Percentiles rank a stretch among this genome's conserved stretches.
Conservation (phyloP, 768 basidiomycete species). For the Chalciporus chontae region DNA sequence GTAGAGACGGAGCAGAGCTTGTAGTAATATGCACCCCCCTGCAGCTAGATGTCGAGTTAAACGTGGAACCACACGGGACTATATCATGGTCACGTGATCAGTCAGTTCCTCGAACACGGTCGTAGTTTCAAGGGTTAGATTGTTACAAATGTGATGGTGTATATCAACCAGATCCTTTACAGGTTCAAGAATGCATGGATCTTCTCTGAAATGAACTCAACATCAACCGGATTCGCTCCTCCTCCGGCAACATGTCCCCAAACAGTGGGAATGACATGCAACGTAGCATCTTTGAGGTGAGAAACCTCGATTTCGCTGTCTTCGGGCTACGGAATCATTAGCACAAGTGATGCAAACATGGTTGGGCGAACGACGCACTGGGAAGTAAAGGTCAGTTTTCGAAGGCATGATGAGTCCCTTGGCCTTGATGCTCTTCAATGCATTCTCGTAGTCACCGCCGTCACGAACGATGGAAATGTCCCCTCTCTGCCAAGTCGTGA, state of each 20-base stretch:
- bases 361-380: constrained; percentile 31
- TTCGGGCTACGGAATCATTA: constrained; percentile 40
- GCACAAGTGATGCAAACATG: not conserved
- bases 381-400: constrained; percentile 59
- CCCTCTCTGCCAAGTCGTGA: constrained; percentile 52
- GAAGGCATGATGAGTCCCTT: constrained; percentile 57
- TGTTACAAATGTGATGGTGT: no score
- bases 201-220: constrained; percentile 38
- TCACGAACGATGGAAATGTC: constrained; percentile 47
- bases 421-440: constrained; percentile 44
- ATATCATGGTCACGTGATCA: no score
- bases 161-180: not conserved
- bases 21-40: not conserved
- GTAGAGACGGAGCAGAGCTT: not conserved
- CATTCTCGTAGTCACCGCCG: constrained; percentile 41
- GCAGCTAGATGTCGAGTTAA: no score
- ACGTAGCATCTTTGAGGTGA: constrained; percentile 38
- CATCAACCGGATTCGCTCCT: constrained; percentile 38
- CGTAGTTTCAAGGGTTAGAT: no score
- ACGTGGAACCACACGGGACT: no score
- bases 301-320: constrained; percentile 51
- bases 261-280: constrained; percentile 52
- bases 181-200: constrained; percentile 42
- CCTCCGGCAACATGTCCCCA: constrained; percentile 60
- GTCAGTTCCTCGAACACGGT: no score